Evolutionary conservation across 805 yeast genomes (phyloP).

Genomic region (Danielozyma ontarioensis): DNA sequence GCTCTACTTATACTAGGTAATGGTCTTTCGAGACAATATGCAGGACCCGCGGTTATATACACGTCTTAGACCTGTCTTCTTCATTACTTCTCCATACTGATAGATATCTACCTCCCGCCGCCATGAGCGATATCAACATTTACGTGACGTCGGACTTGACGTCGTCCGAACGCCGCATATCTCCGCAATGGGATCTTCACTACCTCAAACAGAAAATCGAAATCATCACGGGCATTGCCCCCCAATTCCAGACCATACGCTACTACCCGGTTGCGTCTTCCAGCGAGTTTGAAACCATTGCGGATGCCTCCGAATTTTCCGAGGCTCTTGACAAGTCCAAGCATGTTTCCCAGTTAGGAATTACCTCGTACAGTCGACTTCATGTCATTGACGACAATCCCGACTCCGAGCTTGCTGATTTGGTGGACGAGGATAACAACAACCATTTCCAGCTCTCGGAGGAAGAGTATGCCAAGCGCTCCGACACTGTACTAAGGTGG

Average conservation of each 20-base stretch:
- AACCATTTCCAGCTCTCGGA: constrained; percentile 47
- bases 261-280: constrained; percentile 38
- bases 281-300: constrained; percentile 26
- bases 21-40: too few relatives aligned
- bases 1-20: too few relatives aligned
- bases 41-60: too few relatives aligned
- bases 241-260: constrained; percentile 46
- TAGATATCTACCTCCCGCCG: not conserved
- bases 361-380: constrained; percentile 42
- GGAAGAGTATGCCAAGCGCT: constrained; percentile 54
- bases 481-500: constrained; percentile 71
- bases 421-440: constrained; percentile 18
- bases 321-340: constrained; percentile 9
- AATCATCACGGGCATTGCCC: constrained; percentile 69
- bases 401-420: constrained; percentile 43
- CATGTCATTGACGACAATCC: constrained; percentile 56
- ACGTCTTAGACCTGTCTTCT: too few relatives aligned
- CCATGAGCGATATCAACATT: constrained; percentile 42
- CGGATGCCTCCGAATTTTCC: constrained; percentile 9
- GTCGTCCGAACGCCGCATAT: constrained; percentile 63
- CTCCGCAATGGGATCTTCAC: constrained; percentile 54
- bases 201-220: constrained; percentile 55
- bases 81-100: not conserved
- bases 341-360: constrained; percentile 17
- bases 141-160: constrained; percentile 62